Evolutionary conservation across 805 yeast genomes (phyloP).

Genomic region (Yamadazyma nakazawae): DNA sequence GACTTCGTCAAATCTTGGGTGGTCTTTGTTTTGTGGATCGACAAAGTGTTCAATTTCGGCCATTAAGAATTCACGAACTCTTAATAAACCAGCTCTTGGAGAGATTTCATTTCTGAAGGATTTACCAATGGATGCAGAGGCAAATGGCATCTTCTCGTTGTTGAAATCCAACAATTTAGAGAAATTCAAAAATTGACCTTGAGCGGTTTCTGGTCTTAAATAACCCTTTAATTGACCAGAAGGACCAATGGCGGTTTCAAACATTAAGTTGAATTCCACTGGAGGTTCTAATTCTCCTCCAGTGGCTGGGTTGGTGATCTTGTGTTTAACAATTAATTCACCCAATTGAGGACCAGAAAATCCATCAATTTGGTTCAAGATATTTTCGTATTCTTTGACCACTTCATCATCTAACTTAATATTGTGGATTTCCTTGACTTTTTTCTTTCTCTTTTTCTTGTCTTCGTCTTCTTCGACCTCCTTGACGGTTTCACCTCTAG

Average conservation of each 20-base stretch:
- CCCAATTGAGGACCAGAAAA: slow-evolving; percentile 91
- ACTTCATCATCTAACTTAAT: slow-evolving; percentile 79
- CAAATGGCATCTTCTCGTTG: slow-evolving; percentile 97
- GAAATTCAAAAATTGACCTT: slow-evolving; percentile 97
- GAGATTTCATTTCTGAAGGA: slow-evolving; percentile 98
- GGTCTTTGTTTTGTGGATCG: slow-evolving; percentile 86
- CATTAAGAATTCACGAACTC: slow-evolving; percentile 98
- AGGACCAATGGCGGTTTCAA: slow-evolving; percentile 98
- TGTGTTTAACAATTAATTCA: slow-evolving; percentile 74
- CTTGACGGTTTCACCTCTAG: slow-evolving; percentile 70
- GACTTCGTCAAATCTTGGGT: slow-evolving; percentile 74
- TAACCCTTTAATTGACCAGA: slow-evolving; percentile 94
- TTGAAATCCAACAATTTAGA: slow-evolving; percentile 89
- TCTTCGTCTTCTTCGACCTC: slow-evolving; percentile 61
- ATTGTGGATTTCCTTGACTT: slow-evolving; percentile 92
- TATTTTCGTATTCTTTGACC: slow-evolving; percentile 76
- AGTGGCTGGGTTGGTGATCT: slow-evolving; percentile 89
- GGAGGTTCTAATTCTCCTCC: slow-evolving; percentile 86
- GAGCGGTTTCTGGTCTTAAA: slow-evolving; percentile 98
- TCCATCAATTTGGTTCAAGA: slow-evolving; percentile 93
- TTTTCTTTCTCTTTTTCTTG: slow-evolving; percentile 73
- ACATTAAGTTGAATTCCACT: slow-evolving; percentile 95
- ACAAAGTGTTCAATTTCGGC: slow-evolving; percentile 99
- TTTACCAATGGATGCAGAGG: slow-evolving; percentile 98
- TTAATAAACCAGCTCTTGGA: slow-evolving; percentile 94